Evolutionary conservation across 2,329 filamentous ascomycete genomes (phyloP).

Genomic region (Colletotrichum incanum): DNA sequence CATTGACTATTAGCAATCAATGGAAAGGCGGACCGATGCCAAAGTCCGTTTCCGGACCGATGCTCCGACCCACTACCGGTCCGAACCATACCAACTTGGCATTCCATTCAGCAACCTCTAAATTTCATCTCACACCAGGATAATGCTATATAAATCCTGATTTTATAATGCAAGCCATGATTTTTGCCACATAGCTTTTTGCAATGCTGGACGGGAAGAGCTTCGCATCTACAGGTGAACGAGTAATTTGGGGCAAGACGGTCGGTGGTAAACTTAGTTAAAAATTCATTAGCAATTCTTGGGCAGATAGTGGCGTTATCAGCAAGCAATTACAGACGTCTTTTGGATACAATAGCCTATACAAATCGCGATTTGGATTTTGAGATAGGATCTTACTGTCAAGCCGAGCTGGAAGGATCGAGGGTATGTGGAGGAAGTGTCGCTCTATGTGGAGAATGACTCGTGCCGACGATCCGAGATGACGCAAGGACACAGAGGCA

Average conservation of each 20-base stretch:
- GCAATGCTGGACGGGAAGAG: too few relatives aligned
- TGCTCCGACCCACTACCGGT: constrained; percentile 13
- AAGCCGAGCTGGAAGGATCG: neutral
- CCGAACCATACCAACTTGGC: neutral
- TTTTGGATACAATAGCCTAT: neutral
- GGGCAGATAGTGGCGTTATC: too few relatives aligned
- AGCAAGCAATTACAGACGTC: neutral
- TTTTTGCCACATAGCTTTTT: too few relatives aligned
- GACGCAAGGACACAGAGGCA: neutral
- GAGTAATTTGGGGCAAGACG: too few relatives aligned
- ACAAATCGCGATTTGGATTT: neutral
- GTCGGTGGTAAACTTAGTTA: too few relatives aligned
- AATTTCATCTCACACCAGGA: neutral
- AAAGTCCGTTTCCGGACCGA: neutral
- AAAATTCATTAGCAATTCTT: too few relatives aligned
- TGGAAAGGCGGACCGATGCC: constrained; percentile 15
- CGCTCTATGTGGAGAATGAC: neutral
- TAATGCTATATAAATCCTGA: neutral
- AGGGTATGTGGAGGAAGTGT: too few relatives aligned
- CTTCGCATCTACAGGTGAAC: too few relatives aligned
- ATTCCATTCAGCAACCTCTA: neutral
- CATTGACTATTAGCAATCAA: neutral
- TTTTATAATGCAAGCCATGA: too few relatives aligned
- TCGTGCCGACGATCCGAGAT: neutral
- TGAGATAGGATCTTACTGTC: too few relatives aligned